phyloP scores from a whole-genome alignment of 495 filamentous ascomycete genomes.

The Evansstolkia leycettana region DNA sequence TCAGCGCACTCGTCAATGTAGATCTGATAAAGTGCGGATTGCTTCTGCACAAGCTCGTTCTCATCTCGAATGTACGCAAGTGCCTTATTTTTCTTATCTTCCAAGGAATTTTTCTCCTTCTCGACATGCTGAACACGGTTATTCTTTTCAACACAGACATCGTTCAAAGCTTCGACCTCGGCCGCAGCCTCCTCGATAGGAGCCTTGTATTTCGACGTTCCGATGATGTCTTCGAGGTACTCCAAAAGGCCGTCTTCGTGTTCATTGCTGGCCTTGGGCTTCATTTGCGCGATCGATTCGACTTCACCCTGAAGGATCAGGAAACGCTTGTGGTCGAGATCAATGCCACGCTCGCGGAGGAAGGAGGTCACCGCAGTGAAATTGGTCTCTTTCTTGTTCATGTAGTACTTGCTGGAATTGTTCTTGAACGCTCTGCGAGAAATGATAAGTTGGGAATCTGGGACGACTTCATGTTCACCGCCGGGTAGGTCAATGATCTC shows the following conservation, averaged over 20 bases:
- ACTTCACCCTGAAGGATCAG: conserved; percentile 96
- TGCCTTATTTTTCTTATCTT: conserved; percentile 94
- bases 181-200: conserved; percentile 88
- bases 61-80: conserved; percentile 80
- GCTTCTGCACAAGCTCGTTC: conserved; percentile 82
- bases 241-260: conserved; percentile 94
- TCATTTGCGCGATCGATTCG: conserved; percentile 98
- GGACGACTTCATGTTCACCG: conserved; percentile 60
- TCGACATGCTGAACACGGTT: conserved; percentile 92
- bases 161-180: conserved; percentile 84
- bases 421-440: conserved; percentile 95
- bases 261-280: conserved; percentile 84
- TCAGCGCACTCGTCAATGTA: conserved; percentile 78
- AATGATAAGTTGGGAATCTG: conserved; percentile 72
- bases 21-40: conserved; percentile 81
- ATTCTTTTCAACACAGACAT: conserved; percentile 88
- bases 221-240: conserved; percentile 97
- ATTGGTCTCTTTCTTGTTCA: conserved; percentile 76
- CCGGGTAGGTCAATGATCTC: conserved; percentile 80
- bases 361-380: conserved; percentile 84
- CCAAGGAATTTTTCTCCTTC: conserved; percentile 84
- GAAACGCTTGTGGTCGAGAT: conserved; percentile 97
- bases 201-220: conserved; percentile 93
- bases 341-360: conserved; percentile 79
- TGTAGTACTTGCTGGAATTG: conserved; percentile 95